Percentiles rank a stretch among this genome's conserved stretches.
Evolutionary conservation across 768 basidiomycete species (phyloP).

Genomic region (Psilocybe tampanensis): DNA sequence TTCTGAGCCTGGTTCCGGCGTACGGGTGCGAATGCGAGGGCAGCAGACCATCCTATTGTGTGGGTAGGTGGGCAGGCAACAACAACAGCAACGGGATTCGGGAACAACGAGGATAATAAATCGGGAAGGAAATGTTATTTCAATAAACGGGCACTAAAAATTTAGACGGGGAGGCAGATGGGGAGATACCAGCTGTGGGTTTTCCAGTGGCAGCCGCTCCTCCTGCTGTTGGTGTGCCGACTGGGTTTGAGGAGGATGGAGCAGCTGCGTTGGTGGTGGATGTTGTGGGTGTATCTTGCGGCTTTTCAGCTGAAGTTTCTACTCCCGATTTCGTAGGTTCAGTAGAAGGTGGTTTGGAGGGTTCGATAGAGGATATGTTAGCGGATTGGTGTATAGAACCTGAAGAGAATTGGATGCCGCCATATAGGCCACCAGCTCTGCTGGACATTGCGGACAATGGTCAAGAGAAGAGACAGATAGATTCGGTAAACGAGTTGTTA

Average conservation of each 20-base stretch:
- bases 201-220: constrained; percentile 37
- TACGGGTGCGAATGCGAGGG: constrained; percentile 86
- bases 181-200: constrained; percentile 62
- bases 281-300: constrained; percentile 13
- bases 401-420: constrained; percentile 84
- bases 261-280: constrained; percentile 14
- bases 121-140: constrained; percentile 36
- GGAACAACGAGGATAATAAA: constrained; percentile 8
- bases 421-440: constrained; percentile 83
- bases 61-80: constrained; percentile 15
- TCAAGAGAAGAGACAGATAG: constrained; percentile 15
- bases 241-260: constrained; percentile 25
- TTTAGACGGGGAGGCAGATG: constrained; percentile 47
- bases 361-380: constrained; percentile 19
- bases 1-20: constrained; percentile 63
- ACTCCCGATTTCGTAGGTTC: constrained; percentile 14
- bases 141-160: constrained; percentile 59
- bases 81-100: too few relatives aligned
- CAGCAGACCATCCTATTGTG: constrained; percentile 82
- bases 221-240: constrained; percentile 25
- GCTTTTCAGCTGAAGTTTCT: constrained; percentile 13
- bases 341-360: constrained; percentile 18
- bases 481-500: not conserved
- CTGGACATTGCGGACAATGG: constrained; percentile 59
- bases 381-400: constrained; percentile 52